Percentiles rank a stretch among this genome's conserved stretches.
Conservation (phyloP, 2,329 filamentous ascomycete species). For the Aspergillus texensis region DNA sequence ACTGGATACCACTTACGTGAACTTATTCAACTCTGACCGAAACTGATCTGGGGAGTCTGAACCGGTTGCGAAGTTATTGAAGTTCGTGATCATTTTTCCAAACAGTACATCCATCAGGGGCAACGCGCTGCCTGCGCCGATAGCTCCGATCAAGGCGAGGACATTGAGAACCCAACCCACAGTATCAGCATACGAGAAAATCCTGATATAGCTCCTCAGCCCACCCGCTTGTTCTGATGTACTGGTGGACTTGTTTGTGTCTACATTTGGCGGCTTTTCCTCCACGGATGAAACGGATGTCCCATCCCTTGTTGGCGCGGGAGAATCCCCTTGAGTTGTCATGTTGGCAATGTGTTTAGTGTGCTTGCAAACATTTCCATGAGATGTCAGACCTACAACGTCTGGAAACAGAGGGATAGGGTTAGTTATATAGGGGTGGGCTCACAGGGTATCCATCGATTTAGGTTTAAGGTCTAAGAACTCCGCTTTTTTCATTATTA, state of each 20-base stretch:
- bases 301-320: neutral
- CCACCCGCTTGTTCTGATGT: neutral
- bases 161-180: slow-evolving; percentile 7
- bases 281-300: neutral
- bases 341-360: neutral
- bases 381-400: neutral
- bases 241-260: neutral
- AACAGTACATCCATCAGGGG: slow-evolving; percentile 7
- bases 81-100: slow-evolving; percentile 6
- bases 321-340: neutral
- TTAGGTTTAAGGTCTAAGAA: no score
- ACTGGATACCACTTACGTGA: neutral
- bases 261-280: neutral
- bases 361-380: neutral
- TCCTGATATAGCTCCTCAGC: neutral
- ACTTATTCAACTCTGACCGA: slow-evolving; percentile 1
- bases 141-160: slow-evolving; percentile 7
- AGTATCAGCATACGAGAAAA: slow-evolving; percentile 4
- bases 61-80: neutral
- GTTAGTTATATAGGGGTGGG: no score
- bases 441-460: no score
- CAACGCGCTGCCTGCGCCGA: slow-evolving; percentile 5
- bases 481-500: no score
- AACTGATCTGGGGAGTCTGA: neutral
- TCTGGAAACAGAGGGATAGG: no score